Conservation (phyloP, 306 rosid genomes). For the Trifolium pratense region DNA sequence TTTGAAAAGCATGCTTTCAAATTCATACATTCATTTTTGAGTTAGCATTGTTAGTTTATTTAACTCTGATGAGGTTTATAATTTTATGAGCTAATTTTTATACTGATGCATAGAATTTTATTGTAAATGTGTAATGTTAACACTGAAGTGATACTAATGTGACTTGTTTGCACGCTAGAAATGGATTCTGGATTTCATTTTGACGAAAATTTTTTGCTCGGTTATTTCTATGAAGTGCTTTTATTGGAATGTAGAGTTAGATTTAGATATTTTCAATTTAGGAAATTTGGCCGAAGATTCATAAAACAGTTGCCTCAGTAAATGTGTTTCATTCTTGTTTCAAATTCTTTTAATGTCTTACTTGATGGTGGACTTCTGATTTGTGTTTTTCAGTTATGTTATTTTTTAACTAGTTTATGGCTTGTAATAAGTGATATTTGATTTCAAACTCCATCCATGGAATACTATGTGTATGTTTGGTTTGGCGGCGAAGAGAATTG, state of each 20-base stretch:
- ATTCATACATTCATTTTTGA: constrained; percentile 12
- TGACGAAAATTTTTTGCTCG: not conserved
- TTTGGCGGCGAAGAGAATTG: too few relatives aligned
- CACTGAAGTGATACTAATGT: constrained; percentile 14
- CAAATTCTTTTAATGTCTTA: constrained; percentile 1
- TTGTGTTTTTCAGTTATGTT: not conserved
- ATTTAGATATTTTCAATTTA: not conserved
- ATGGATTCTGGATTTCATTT: constrained; percentile 25
- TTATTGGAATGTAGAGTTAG: not conserved
- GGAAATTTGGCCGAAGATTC: constrained; percentile 29
- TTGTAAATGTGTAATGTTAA: constrained; percentile 5
- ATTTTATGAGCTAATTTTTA: too few relatives aligned
- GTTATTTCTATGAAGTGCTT: constrained; percentile 3
- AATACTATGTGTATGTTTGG: too few relatives aligned
- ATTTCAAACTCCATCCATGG: not conserved
- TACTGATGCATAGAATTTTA: not conserved
- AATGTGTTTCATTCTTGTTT: constrained; percentile 2
- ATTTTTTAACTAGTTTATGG: not conserved
- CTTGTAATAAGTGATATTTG: not conserved
- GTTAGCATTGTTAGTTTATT: too few relatives aligned
- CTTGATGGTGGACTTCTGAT: not conserved
- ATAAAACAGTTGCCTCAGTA: not conserved
- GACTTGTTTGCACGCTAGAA: not conserved
- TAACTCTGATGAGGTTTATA: too few relatives aligned
- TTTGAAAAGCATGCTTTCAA: constrained; percentile 30